These are phyloP conservation scores for Hygrophila difformis DNA, from an alignment of 257 asterid species.

Conservation along the genomic window DNA sequence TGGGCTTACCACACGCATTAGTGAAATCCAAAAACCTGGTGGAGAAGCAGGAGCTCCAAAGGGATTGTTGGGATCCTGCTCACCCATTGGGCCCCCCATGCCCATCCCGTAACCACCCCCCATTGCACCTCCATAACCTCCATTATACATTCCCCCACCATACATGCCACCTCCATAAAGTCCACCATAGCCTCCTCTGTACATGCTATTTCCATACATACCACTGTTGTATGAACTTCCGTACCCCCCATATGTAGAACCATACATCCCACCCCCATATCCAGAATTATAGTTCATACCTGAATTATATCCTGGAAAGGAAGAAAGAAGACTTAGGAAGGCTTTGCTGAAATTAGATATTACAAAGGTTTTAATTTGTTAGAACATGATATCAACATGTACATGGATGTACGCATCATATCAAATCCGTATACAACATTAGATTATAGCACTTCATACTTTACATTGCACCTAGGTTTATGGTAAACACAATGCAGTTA, in stretches of 20 bases:
- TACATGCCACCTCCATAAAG: constrained; percentile 72
- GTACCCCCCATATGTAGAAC: constrained; percentile 46
- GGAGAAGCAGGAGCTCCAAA: constrained; percentile 85
- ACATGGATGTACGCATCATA: background rate
- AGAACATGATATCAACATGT: constrained; percentile 4
- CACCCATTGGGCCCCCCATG: constrained; percentile 76
- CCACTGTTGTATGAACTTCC: constrained; percentile 73
- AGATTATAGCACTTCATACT: constrained; percentile 2
- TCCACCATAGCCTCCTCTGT: constrained; percentile 83
- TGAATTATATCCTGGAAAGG: constrained; percentile 49
- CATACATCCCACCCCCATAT: constrained; percentile 57
- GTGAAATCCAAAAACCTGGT: constrained; percentile 81
- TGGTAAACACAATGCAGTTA: background rate
- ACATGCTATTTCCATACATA: constrained; percentile 76
- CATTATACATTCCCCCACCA: constrained; percentile 74
- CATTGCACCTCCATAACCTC: constrained; percentile 60
- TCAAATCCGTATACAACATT: constrained; percentile 1
- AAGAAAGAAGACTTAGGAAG: constrained; percentile 12
- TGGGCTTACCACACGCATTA: constrained; percentile 82
- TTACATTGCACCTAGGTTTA: no score
- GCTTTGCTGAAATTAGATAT: constrained; percentile 17
- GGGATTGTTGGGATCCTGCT: constrained; percentile 92
- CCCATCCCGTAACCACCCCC: constrained; percentile 76
- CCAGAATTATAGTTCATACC: constrained; percentile 56
- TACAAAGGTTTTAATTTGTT: background rate